A percentile compares a stretch with the other conserved stretches of the same genome.
These are phyloP conservation scores for Fusarium nematophilum DNA, from an alignment of 2,329 filamentous ascomycete genomes.

Conservation along the genomic window DNA sequence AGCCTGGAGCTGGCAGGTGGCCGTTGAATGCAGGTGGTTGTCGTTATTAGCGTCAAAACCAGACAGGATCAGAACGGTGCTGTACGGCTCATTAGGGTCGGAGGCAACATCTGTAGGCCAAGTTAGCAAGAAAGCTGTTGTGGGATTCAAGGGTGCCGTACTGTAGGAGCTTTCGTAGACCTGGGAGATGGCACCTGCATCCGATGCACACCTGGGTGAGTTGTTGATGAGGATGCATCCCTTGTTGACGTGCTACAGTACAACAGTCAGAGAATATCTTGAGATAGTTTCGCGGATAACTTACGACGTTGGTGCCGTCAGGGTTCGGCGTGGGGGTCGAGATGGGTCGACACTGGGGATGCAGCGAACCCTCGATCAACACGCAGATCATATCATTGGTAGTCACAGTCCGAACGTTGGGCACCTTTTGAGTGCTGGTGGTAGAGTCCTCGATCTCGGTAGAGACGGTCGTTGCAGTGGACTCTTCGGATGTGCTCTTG, in stretches of 20 bases:
- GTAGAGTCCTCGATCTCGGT: not conserved
- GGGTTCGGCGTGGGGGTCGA: constrained; percentile 10
- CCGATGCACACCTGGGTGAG: constrained; percentile 12
- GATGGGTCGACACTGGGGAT: constrained; percentile 9
- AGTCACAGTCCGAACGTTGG: not conserved
- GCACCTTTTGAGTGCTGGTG: not conserved
- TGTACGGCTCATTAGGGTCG: constrained; percentile 6
- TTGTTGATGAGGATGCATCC: constrained; percentile 20
- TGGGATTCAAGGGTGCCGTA: not conserved
- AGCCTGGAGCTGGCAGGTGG: constrained; percentile 20
- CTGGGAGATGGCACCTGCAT: constrained; percentile 8
- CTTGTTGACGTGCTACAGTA: constrained; percentile 15
- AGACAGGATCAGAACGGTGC: constrained; percentile 16
- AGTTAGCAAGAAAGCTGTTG: not conserved
- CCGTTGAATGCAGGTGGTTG: constrained; percentile 1
- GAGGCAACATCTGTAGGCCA: constrained; percentile 16
- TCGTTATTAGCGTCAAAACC: constrained; percentile 14
- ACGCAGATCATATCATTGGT: constrained; percentile 10
- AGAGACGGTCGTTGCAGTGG: not conserved
- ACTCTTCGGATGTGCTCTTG: not conserved
- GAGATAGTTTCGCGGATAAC: not conserved
- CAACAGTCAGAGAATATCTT: not conserved
- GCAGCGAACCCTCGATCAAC: constrained; percentile 9
- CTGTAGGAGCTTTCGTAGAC: constrained; percentile 22
- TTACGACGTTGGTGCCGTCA: constrained; percentile 25